Percentiles rank a stretch among this genome's conserved stretches.
phyloP scores from a whole-genome alignment of 2,329 filamentous ascomycete species.

The Ophiostoma triangulosporum region DNA sequence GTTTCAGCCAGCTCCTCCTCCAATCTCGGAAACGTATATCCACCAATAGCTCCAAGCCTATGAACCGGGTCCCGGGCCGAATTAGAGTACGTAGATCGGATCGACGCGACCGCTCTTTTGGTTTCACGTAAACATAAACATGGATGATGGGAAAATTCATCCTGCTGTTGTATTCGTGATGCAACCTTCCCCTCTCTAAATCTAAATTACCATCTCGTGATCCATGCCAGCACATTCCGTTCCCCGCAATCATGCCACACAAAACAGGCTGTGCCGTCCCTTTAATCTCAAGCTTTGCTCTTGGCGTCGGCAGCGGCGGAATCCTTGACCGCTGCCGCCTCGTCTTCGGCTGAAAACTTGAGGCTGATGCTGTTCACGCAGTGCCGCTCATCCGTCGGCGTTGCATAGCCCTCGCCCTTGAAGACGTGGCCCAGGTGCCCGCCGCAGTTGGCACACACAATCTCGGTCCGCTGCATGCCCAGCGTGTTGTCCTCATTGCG shows the following conservation, averaged over 20 bases:
- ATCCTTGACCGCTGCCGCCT: conserved; percentile 2
- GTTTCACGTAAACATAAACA: too few relatives aligned
- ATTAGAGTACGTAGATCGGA: background rate
- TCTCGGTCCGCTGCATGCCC: conserved; percentile 82
- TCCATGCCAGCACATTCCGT: background rate
- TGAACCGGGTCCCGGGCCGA: background rate
- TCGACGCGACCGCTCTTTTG: too few relatives aligned
- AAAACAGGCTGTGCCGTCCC: background rate
- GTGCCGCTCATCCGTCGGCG: conserved; percentile 88
- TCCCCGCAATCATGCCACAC: background rate
- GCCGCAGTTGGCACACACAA: conserved; percentile 87
- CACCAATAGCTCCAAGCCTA: too few relatives aligned
- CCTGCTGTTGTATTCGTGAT: background rate
- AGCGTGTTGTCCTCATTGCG: conserved; percentile 63
- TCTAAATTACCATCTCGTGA: background rate
- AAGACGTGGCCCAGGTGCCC: conserved; percentile 87
- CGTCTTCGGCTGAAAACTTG: conserved; percentile 59
- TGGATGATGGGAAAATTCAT: too few relatives aligned
- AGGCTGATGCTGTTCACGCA: conserved; percentile 91
- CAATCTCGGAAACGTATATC: too few relatives aligned
- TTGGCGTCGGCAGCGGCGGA: background rate
- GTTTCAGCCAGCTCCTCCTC: too few relatives aligned
- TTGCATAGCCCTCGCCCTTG: conserved; percentile 72
- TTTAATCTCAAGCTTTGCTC: conserved; percentile 6
- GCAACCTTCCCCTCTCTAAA: background rate